Evolutionary conservation across 352 stramenopile genomes (phyloP), one percentile per base, ranked within the genome.

Genomic region (Phytophthora colocasiae): DNA sequence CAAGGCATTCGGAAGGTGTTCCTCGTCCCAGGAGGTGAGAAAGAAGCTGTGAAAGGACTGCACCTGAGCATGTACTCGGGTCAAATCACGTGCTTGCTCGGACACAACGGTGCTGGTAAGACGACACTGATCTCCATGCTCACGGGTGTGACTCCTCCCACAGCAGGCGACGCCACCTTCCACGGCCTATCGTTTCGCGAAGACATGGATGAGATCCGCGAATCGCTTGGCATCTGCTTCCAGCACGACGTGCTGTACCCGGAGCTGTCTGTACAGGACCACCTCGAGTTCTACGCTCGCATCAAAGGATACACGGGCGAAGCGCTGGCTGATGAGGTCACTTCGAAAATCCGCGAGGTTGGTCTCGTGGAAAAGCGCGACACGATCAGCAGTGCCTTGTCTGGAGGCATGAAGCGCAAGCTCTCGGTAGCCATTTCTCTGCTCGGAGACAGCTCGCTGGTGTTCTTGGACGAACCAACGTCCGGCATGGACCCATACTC

Each of bases 401-500:
- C 85, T 1, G 87, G 87, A 8, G 95, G 95, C 14, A 97, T 97
- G 82, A 95, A 97, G 64, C 78, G 94, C 19, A 95, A 96, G 46
- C 77, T 98, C 5, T 95, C 78, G 5, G 86, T 98, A 34, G 92
- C 87, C 5, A 85, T 97, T 40, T 83, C 83, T n/a, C 70, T 97
- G 19, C 71, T 98, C 31, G 91, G 77, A 65, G 62, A 93, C 68
- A 93, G 76, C 91, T 77, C 66, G 56, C 43, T 96, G 14, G 78
- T 92, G 46, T 90, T 96, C 32, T 66, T 97, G 49, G 89, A 98
- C 58, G 91, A 98, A 58, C 95, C 94, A 4, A 98, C 94, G 6
- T 87, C 64, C 36, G 95, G 96, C 6, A 98, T 99, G 92, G 97
- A 99, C 57, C 93, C 96, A 15, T 98, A 97, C 71, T 89, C 69